Evolutionary conservation across 495 filamentous ascomycete genomes (phyloP).

Genomic region (Pseudomonodictys pantanalensis): DNA sequence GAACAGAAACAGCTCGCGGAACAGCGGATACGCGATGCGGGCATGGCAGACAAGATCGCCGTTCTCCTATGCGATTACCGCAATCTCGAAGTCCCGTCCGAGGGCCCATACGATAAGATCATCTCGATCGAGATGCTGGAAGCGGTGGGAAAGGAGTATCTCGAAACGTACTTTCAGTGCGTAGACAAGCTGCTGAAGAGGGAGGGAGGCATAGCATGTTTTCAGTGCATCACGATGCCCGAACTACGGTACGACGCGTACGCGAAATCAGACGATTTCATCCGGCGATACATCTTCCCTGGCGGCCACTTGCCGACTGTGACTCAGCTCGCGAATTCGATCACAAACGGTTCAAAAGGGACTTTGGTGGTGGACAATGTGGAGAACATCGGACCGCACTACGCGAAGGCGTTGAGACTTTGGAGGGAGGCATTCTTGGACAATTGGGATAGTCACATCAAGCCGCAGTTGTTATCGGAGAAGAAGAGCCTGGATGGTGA

Average conservation of each 20-base stretch:
- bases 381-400: constrained; percentile 69
- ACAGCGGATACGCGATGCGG: constrained; percentile 52
- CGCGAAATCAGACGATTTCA: constrained; percentile 54
- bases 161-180: constrained; percentile 52
- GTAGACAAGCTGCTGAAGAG: constrained; percentile 59
- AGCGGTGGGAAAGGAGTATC: constrained; percentile 63
- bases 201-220: constrained; percentile 62
- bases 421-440: constrained; percentile 63
- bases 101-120: constrained; percentile 62
- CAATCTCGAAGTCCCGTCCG: constrained; percentile 48
- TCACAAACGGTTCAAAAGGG: constrained; percentile 55
- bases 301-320: constrained; percentile 68
- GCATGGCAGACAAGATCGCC: constrained; percentile 52
- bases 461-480: constrained; percentile 51
- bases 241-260: constrained; percentile 52
- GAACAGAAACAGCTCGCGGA: constrained; percentile 64
- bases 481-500: constrained; percentile 54
- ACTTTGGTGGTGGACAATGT: constrained; percentile 60
- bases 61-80: constrained; percentile 63
- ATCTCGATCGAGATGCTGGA: constrained; percentile 75
- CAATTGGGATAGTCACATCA: constrained; percentile 58
- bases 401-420: constrained; percentile 63
- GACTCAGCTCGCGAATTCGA: constrained; percentile 58
- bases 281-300: constrained; percentile 72
- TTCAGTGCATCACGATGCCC: constrained; percentile 76